Evolutionary conservation across 495 filamentous ascomycete genomes (phyloP).

Genomic region (Ascodesmis nigricans): DNA sequence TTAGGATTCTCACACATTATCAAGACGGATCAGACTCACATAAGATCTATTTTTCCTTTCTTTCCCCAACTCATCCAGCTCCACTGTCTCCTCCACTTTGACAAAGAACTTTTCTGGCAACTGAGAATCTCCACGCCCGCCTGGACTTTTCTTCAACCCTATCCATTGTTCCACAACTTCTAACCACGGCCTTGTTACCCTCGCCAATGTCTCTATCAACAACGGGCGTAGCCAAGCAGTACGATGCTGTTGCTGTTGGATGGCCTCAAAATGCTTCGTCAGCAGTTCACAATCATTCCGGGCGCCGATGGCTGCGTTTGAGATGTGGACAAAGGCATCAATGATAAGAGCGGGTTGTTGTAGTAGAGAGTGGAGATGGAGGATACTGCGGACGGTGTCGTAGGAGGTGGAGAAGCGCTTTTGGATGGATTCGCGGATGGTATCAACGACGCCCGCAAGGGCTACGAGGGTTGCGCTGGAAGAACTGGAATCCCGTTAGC

Average conservation of each 20-base stretch:
- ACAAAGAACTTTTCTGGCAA: conserved; percentile 49
- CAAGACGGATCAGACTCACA: conserved; percentile 11
- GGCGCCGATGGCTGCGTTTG: conserved; percentile 30
- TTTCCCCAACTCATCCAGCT: conserved; percentile 32
- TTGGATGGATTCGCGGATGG: conserved; percentile 33
- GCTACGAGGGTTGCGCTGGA: conserved; percentile 35
- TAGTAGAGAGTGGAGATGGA: conserved; percentile 51
- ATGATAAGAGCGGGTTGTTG: conserved; percentile 40
- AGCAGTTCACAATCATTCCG: conserved; percentile 46
- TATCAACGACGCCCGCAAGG: conserved; percentile 36
- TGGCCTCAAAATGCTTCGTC: conserved; percentile 40
- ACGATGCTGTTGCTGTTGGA: conserved; percentile 40
- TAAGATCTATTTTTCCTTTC: conserved; percentile 35
- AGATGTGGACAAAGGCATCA: conserved; percentile 36
- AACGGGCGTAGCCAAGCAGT: conserved; percentile 37
- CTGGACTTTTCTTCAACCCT: conserved; percentile 32
- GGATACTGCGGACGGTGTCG: conserved; percentile 28
- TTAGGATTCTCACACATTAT: background rate
- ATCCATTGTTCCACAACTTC: conserved; percentile 55
- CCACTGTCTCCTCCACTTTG: conserved; percentile 33
- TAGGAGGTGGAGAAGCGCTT: conserved; percentile 29
- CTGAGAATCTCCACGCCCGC: conserved; percentile 39
- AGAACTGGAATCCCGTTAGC: conserved; percentile 12
- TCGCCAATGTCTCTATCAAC: conserved; percentile 42
- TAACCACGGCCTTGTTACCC: conserved; percentile 48